Percentiles rank a stretch among this genome's conserved stretches.
Conservation (phyloP, 2,329 filamentous ascomycete genomes). For the Juglanconis oblonga region DNA sequence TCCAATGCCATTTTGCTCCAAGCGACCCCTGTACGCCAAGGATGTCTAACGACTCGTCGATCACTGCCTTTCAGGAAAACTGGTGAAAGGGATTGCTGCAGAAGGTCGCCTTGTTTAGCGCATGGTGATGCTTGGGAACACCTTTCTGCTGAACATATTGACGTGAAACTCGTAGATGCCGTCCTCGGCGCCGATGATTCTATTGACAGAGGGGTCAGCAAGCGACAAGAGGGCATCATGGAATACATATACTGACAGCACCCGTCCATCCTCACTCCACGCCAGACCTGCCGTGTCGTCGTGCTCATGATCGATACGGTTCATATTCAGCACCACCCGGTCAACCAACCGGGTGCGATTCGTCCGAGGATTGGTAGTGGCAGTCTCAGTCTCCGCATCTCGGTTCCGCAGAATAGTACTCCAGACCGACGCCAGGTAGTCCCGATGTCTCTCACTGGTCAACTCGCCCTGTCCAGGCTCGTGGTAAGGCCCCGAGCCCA, state of each 20-base stretch:
- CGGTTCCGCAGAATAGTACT: slow-evolving; percentile 15
- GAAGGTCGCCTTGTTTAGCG: slow-evolving; percentile 31
- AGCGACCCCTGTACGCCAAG: not conserved
- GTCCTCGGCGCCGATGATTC: slow-evolving; percentile 64
- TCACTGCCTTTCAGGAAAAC: not conserved
- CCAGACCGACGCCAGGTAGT: slow-evolving; percentile 18
- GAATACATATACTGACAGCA: slow-evolving; percentile 45
- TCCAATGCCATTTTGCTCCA: not conserved
- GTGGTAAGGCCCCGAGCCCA: not conserved
- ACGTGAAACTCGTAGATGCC: slow-evolving; percentile 74
- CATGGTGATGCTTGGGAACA: slow-evolving; percentile 53
- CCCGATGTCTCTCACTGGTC: slow-evolving; percentile 4
- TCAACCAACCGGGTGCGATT: slow-evolving; percentile 8
- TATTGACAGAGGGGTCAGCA: slow-evolving; percentile 29
- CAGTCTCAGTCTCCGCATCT: slow-evolving; percentile 17
- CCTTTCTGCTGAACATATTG: slow-evolving; percentile 59
- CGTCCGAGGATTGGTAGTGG: slow-evolving; percentile 21
- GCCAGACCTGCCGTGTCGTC: slow-evolving; percentile 60
- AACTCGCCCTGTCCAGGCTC: slow-evolving; percentile 12
- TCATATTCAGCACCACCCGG: slow-evolving; percentile 1
- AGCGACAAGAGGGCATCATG: not conserved
- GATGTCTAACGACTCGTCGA: not conserved
- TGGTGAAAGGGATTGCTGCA: not conserved
- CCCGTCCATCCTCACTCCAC: slow-evolving; percentile 61
- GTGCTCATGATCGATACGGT: slow-evolving; percentile 32